A percentile compares a stretch with the other conserved stretches of the same genome.
Evolutionary conservation across 2,329 filamentous ascomycete genomes (phyloP).

Genomic region (Penicillium sp.): DNA sequence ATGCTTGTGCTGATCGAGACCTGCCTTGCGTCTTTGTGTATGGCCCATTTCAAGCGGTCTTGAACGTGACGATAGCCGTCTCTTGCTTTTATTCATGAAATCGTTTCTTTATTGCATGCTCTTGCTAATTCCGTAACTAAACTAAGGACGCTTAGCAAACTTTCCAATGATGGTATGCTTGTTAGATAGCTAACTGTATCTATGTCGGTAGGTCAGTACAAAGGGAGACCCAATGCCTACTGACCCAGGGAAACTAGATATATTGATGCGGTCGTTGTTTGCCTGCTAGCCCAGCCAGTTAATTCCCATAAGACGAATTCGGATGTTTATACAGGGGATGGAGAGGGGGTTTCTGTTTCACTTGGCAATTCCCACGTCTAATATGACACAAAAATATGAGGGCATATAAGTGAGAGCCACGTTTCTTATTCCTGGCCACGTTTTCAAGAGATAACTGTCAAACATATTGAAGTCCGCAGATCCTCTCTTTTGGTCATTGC

Average conservation of each 20-base stretch:
- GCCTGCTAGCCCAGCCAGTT: not conserved
- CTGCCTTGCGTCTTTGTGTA: not conserved
- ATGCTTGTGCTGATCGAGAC: not conserved
- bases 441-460: too few relatives aligned
- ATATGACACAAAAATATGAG: too few relatives aligned
- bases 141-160: not conserved
- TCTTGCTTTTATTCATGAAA: not conserved
- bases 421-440: too few relatives aligned
- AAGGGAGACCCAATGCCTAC: too few relatives aligned
- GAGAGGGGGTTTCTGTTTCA: accelerated
- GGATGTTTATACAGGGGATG: too few relatives aligned
- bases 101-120: not conserved
- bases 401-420: too few relatives aligned
- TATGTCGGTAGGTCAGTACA: not conserved
- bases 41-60: not conserved
- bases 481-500: too few relatives aligned
- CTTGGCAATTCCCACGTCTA: too few relatives aligned
- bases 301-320: not conserved
- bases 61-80: not conserved
- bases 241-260: not conserved
- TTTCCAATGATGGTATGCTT: not conserved
- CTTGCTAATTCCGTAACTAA: too few relatives aligned
- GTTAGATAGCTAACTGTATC: not conserved
- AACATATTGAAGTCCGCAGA: too few relatives aligned
- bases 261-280: not conserved